Base-by-base conservation (phyloP, 1,284 basidiomycete genomes). In the Marasmius tenuissimus region DNA sequence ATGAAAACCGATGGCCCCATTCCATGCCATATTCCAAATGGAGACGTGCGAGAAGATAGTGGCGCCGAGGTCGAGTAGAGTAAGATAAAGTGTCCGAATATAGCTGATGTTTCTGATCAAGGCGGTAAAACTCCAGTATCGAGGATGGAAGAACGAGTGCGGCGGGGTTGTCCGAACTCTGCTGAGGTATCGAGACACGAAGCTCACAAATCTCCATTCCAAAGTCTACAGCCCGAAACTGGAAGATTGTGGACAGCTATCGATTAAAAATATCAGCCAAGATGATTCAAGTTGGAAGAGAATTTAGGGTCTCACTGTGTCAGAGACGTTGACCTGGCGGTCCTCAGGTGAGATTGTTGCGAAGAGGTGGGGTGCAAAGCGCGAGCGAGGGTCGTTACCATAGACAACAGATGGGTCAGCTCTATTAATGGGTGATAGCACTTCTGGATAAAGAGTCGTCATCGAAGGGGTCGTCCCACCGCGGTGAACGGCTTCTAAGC, bases 201-300 rank as follows among this genome's bases (percentile, higher is more conserved):
- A 70, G 60, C 45, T 66, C 60, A 62, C 70, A 71, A 18, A 51
- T 58, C 58, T 70, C 70, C 69, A 71, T 70, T 11, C 69, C 69
- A 48, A 61, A 71, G 58, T 71, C 70, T 27, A 68, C 60, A 6
- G 62, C 68, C 37, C 68, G 61, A 59, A 71, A 71, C 58, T 71
- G 69, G 27, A 66, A 58, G 33, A 71, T 48, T 11, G 70, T 70
- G 12, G 65, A 67, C 6, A 68, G 35, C 69, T 70, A 16, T 18
- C 42, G 12, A 45, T 16, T 45, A 16, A 14, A 18, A 7, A 45
- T 5, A 4, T 6, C 16, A 40, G 9, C 39, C 9, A 40, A 40
- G 9, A 16, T 40, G 39, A 9, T 40, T 16, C 16, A 40, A 40
- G 39, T 9, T 16, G 20, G 4, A 6, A 45, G 14, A 7, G 5